Base-by-base conservation (phyloP, 495 filamentous ascomycete species). In the Penicillium nucicola region DNA sequence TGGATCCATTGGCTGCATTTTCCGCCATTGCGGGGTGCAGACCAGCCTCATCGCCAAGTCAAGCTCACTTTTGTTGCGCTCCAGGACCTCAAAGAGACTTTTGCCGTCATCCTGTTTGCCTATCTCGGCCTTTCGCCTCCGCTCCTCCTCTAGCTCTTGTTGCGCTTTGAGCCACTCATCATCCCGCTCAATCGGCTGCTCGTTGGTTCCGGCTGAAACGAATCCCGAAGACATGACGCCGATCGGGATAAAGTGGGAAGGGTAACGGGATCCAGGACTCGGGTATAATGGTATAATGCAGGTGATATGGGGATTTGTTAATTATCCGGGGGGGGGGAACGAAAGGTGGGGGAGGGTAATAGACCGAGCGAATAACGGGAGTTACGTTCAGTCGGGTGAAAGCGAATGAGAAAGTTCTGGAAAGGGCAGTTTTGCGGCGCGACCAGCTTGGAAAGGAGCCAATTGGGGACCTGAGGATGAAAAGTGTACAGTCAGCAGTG, bases 41-140 rank as follows among this genome's bases (percentile, higher is more conserved):
- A 46, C 25, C 5, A 25, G 23, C 18, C 17, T 13, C 17, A 28
- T 14, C 4, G 19, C 47, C 37, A 38, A 44, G 11, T 43, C 55
- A 38, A 42, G 72, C 70, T 68, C 74, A 95, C 90, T 90, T 83
- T 97, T 97, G 65, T 97, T 97, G 47, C 86, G 88, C 72, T 97
- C 85, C 42, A 98, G 69, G 5, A 92, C 82, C 40, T 96, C 93
- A 65, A 76, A 98, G 32, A 98, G 76, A 41, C 83, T 87, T 72
- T 84, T 88, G 15, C 87, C 86, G 12, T 70, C 78, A 39, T 80
- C 70, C 51, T 83, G 80, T 40, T 72, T 67, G 30, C 75, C 76
- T 34, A 76, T 65, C 51, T 81, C 76, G 25, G 82, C 82, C 53
- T 86, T 84, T 33, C 77, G 75, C 49, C 76, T 73, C 38, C 78